Percentiles rank a stretch among this genome's conserved stretches.
phyloP scores from a whole-genome alignment of 345 rosid species.

The Populus nigra region DNA sequence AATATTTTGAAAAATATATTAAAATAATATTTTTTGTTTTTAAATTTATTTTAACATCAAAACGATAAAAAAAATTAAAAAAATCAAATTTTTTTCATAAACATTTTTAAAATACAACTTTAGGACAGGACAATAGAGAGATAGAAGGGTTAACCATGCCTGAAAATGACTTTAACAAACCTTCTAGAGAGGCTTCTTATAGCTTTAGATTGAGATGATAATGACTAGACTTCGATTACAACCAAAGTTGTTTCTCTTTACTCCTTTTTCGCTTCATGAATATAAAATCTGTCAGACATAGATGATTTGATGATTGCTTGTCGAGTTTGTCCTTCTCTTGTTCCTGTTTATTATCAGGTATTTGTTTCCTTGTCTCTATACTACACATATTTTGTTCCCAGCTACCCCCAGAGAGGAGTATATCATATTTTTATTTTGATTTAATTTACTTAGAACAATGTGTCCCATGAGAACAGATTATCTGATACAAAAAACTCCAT shows the following conservation, averaged over 20 bases:
- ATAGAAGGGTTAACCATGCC: not conserved
- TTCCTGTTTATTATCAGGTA: not conserved
- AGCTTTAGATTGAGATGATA: conserved; percentile 3
- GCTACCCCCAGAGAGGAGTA: not conserved
- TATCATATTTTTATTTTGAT: not conserved
- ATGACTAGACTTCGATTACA: conserved; percentile 11
- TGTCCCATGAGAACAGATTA: too few species aligned
- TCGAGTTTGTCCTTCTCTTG: not conserved
- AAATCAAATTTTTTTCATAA: too few species aligned
- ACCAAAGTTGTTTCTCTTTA: conserved; percentile 4
- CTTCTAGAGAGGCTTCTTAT: not conserved
- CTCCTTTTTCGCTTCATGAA: not conserved
- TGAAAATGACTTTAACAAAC: conserved; percentile 9
- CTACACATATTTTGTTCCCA: not conserved
- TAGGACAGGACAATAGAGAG: not conserved
- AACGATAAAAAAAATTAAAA: too few species aligned
- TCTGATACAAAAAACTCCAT: too few species aligned
- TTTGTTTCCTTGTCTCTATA: not conserved
- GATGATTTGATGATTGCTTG: not conserved
- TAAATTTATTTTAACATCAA: too few species aligned
- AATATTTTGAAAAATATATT: too few species aligned
- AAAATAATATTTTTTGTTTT: too few species aligned
- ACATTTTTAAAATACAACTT: not conserved
- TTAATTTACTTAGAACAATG: too few species aligned
- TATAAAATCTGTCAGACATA: too few species aligned